Base-by-base conservation (phyloP, 2,329 filamentous ascomycete species). In the Didymellaceae sp. region DNA sequence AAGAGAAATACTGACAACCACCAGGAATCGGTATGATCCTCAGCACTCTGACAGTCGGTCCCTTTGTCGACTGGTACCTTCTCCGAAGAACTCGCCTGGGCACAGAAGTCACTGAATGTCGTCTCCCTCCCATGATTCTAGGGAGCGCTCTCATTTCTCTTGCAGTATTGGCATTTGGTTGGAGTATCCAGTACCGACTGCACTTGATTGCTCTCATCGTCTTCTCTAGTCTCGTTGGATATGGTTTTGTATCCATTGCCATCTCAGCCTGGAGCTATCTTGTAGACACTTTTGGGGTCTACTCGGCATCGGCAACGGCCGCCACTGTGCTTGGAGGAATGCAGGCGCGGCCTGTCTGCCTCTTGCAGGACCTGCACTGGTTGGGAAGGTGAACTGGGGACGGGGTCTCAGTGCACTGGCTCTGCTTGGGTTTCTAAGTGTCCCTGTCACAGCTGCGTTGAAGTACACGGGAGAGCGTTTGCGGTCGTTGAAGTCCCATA, bases 341-440 rank as follows among this genome's bases (percentile, higher is more conserved):
- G 66, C 85, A 0, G 75, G 78, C 65, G 78, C 81, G 7, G 83
- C 82, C 0, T 78, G 84, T 34, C 54, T 85, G 22, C 82, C 83
- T 0, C 70, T 85, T 35, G 66, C 74, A 0, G 75, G 78, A 2
- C 75, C 71, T 2, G 78, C 80, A 0, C 58, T 84, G 26, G 71
- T 79, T 0, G 71, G 74, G 81, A 13, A 82, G 81, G 4, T 22
- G 6, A 11, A n/a, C 6, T 81, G 78, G 47, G 81, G 80, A 0
- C 75, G 75, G 70, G 80, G 74, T 0, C 77, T 81, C 47, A 77
- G 73, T 0, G 52, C 77, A 0, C 60, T 84, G 17, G 77, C 71
- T 0, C 72, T 46, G 0, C 20, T 76, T 0, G 74, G 71, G 35
- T 53, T 82, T 1, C 45, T 69, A 1, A 52, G 83, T 14, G 75